phyloP scores from a whole-genome alignment of 2,329 filamentous ascomycete genomes.

The Arachnopeziza araneosa region DNA sequence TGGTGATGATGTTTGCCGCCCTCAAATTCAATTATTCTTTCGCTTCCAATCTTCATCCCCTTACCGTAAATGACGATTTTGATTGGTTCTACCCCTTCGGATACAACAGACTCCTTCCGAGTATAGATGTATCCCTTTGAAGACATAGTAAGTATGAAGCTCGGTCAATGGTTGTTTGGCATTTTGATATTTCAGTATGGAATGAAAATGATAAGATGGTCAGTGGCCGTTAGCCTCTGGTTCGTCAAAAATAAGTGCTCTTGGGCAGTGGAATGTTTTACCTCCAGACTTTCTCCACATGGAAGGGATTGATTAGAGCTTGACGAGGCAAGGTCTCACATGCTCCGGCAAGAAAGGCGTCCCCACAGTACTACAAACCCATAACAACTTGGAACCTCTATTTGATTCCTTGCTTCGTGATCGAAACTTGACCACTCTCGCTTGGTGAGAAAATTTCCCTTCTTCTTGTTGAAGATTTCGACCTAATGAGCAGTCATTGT shows the following conservation, averaged over 20 bases:
- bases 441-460: conserved; percentile 11
- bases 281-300: background rate
- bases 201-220: background rate
- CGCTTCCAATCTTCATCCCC: conserved; percentile 2
- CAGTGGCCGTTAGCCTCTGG: background rate
- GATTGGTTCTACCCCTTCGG: background rate
- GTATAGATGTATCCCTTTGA: background rate
- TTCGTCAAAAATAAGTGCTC: background rate
- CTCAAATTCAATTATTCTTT: conserved; percentile 4
- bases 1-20: conserved; percentile 17
- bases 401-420: conserved; percentile 22
- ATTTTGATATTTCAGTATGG: background rate
- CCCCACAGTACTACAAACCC: conserved; percentile 17
- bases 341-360: conserved; percentile 27
- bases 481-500: background rate
- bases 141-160: background rate
- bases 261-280: background rate
- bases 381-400: conserved; percentile 11
- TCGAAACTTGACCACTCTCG: conserved; percentile 18
- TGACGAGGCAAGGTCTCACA: conserved; percentile 16
- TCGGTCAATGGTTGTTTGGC: background rate
- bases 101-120: background rate
- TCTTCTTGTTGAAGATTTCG: conserved; percentile 13
- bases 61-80: conserved; percentile 3
- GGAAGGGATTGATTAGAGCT: background rate